Evolutionary conservation across 805 yeast genomes (phyloP).

Genomic region (Jamesozyma piceae): DNA sequence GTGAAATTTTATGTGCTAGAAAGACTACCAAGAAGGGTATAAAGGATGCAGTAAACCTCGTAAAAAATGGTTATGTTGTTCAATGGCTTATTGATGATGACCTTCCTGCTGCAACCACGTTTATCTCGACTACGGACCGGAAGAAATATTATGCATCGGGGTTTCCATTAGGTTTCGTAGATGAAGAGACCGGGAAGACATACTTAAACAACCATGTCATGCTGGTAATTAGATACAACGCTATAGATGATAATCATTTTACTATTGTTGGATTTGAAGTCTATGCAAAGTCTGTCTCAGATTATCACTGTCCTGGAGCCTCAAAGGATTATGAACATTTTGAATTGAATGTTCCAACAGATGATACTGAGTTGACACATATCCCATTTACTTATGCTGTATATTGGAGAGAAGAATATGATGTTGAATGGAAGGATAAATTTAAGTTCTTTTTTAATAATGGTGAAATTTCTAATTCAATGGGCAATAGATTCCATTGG

Average conservation of each 20-base stretch:
- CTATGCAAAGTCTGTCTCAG: conserved; percentile 69
- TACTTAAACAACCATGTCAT: conserved; percentile 73
- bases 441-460: conserved; percentile 64
- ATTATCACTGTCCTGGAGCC: conserved; percentile 67
- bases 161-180: conserved; percentile 70
- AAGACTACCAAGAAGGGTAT: conserved; percentile 44
- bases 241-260: conserved; percentile 35
- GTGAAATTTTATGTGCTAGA: conserved; percentile 61
- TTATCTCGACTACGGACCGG: conserved; percentile 46
- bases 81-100: conserved; percentile 75
- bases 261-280: conserved; percentile 85
- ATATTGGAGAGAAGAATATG: conserved; percentile 75
- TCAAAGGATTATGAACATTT: conserved; percentile 49
- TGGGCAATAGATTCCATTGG: conserved; percentile 60
- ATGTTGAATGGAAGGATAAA: conserved; percentile 54
- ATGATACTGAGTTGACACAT: conserved; percentile 28
- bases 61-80: conserved; percentile 61
- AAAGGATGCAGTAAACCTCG: conserved; percentile 48
- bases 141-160: conserved; percentile 77
- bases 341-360: conserved; percentile 39
- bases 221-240: conserved; percentile 68
- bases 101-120: conserved; percentile 82
- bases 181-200: conserved; percentile 40
- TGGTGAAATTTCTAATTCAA: conserved; percentile 32
- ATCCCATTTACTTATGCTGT: conserved; percentile 80